Conservation (phyloP, 495 filamentous ascomycete species). For the Bacidia gigantensis region DNA sequence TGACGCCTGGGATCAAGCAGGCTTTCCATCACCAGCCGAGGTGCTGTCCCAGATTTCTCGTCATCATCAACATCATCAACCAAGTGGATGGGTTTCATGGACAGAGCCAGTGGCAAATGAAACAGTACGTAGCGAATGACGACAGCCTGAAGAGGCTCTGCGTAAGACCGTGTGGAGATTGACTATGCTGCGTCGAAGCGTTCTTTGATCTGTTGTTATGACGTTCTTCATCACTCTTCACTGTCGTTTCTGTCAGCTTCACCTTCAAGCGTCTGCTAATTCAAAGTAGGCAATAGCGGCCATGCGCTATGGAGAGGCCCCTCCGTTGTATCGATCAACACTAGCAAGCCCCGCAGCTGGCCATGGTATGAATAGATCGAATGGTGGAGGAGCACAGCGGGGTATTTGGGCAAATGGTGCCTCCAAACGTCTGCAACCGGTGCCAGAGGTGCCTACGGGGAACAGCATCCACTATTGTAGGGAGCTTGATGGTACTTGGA, state of each 20-base stretch:
- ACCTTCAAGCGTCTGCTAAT: not conserved
- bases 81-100: not conserved
- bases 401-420: slow-evolving; percentile 9
- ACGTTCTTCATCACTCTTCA: no score
- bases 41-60: not conserved
- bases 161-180: no score
- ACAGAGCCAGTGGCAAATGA: not conserved
- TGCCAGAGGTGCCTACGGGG: slow-evolving; percentile 10
- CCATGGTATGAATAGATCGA: not conserved
- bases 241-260: not conserved
- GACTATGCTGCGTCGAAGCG: no score
- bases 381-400: not conserved
- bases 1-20: not conserved
- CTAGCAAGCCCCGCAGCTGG: not conserved
- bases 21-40: not conserved
- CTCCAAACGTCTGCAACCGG: slow-evolving; percentile 6
- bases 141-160: no score
- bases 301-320: slow-evolving; percentile 2
- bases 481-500: slow-evolving; percentile 19
- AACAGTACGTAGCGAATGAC: no score
- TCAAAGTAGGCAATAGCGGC: slow-evolving; percentile 2
- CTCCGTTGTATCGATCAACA: not conserved
- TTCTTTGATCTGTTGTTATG: no score
- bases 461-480: slow-evolving; percentile 16
- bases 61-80: not conserved